phyloP scores from a whole-genome alignment of 768 basidiomycete species.

The Serendipita sp. region DNA sequence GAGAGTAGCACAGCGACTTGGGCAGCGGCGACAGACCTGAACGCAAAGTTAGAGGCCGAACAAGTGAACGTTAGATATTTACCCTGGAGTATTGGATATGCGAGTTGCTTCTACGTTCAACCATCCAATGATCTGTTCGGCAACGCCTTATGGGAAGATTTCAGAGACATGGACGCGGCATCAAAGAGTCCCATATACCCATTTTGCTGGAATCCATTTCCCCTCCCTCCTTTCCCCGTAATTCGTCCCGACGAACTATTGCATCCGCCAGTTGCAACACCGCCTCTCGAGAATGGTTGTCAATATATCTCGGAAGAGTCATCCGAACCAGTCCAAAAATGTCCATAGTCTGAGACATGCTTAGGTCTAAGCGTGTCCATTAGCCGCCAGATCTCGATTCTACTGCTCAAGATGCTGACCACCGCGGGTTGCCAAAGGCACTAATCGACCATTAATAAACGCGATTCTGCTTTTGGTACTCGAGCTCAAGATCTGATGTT shows the following conservation, averaged over 20 bases:
- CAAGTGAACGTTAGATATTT: not conserved
- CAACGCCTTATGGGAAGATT: not conserved
- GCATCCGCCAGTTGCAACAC: conserved; percentile 53
- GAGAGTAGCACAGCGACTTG: conserved; percentile 54
- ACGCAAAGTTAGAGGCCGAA: conserved; percentile 12
- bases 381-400: conserved; percentile 7
- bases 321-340: conserved; percentile 56
- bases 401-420: conserved; percentile 19
- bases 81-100: conserved; percentile 29
- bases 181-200: conserved; percentile 21
- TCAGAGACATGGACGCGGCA: conserved; percentile 16
- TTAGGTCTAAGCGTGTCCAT: conserved; percentile 31
- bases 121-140: conserved; percentile 60
- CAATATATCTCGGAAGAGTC: conserved; percentile 68
- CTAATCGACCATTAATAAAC: conserved; percentile 50
- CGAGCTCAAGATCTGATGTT: conserved; percentile 30
- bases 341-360: conserved; percentile 45
- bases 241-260: conserved; percentile 47
- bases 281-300: conserved; percentile 51
- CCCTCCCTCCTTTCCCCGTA: conserved; percentile 28
- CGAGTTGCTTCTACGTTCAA: conserved; percentile 48
- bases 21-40: conserved; percentile 37
- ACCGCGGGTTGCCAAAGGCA: conserved; percentile 39
- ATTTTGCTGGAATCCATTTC: conserved; percentile 30
- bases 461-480: conserved; percentile 38